A percentile compares a stretch with the other conserved stretches of the same genome.
phyloP scores from a whole-genome alignment of 116 monocot genomes.

The Posidonia oceanica region DNA sequence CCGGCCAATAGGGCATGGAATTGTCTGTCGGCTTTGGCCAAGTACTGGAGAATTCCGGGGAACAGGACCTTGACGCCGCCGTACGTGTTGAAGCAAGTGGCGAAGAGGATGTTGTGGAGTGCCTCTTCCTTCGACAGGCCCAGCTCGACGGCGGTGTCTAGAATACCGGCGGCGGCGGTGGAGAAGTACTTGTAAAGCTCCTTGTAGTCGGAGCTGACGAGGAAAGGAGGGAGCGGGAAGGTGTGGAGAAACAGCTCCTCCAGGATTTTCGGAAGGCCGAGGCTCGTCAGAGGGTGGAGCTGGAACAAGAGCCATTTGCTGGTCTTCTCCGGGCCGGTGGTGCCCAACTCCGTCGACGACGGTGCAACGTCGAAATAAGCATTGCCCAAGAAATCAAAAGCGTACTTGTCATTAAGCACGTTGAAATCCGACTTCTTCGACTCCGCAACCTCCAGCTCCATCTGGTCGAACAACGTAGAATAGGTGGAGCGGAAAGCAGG shows the following conservation, averaged over 20 bases:
- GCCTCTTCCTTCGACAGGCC: slow-evolving; percentile 41
- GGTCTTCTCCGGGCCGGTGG: slow-evolving; percentile 18
- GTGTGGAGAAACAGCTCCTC: slow-evolving; percentile 58
- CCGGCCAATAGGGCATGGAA: slow-evolving; percentile 28
- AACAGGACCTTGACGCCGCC: slow-evolving; percentile 46
- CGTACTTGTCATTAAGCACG: slow-evolving; percentile 28
- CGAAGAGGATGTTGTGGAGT: slow-evolving; percentile 56
- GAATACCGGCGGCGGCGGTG: slow-evolving; percentile 10
- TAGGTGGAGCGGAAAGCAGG: slow-evolving; percentile 36
- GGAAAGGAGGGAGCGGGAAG: slow-evolving; percentile 28
- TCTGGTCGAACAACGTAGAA: slow-evolving; percentile 26
- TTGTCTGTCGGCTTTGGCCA: slow-evolving; percentile 17
- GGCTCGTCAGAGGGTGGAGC: slow-evolving; percentile 34
- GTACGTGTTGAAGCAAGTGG: slow-evolving; percentile 46
- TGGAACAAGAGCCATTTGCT: slow-evolving; percentile 44
- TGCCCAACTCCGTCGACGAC: slow-evolving; percentile 16
- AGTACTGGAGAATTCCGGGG: slow-evolving; percentile 29
- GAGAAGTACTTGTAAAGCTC: slow-evolving; percentile 36
- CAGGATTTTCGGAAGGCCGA: slow-evolving; percentile 38
- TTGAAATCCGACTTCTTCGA: slow-evolving; percentile 41
- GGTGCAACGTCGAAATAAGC: slow-evolving; percentile 25
- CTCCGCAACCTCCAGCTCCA: slow-evolving; percentile 33
- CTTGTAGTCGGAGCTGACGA: slow-evolving; percentile 33
- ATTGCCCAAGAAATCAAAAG: slow-evolving; percentile 46
- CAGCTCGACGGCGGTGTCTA: slow-evolving; percentile 27